Conservation (phyloP, 1,284 basidiomycete genomes). For the Puccinia novopanici region DNA sequence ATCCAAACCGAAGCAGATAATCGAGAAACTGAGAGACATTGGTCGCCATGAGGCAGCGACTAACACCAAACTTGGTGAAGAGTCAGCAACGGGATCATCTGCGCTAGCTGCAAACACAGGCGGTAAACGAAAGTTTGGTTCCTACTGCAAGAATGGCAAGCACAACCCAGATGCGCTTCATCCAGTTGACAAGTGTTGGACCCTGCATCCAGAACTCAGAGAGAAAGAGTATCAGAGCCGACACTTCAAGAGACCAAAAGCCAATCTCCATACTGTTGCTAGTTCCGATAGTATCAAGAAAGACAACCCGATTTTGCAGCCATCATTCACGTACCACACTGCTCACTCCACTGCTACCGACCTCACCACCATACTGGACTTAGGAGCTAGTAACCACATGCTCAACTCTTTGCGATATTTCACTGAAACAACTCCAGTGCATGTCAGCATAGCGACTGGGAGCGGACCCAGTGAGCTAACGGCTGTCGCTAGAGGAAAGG, state of each 20-base stretch:
- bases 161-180: not conserved
- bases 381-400: slow-evolving; percentile 19
- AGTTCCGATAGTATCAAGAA: too few relatives aligned
- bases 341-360: too few relatives aligned
- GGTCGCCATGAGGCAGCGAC: not conserved
- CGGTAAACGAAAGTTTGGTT: too few relatives aligned
- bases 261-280: not conserved
- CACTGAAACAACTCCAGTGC: not conserved
- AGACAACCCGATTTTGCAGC: not conserved
- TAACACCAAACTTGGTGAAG: too few relatives aligned
- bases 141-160: not conserved
- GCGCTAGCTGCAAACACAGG: not conserved
- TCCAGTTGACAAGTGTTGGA: not conserved
- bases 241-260: not conserved
- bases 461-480: not conserved
- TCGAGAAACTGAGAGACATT: not conserved
- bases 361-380: not conserved
- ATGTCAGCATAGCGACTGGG: not conserved
- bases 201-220: not conserved
- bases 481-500: not conserved
- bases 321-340: not conserved
- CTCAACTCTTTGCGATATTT: not conserved
- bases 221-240: too few relatives aligned
- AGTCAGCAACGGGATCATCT: not conserved
- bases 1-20: not conserved